Evolutionary conservation across 768 basidiomycete species (phyloP).

Genomic region (Xerocomellus intermedius): DNA sequence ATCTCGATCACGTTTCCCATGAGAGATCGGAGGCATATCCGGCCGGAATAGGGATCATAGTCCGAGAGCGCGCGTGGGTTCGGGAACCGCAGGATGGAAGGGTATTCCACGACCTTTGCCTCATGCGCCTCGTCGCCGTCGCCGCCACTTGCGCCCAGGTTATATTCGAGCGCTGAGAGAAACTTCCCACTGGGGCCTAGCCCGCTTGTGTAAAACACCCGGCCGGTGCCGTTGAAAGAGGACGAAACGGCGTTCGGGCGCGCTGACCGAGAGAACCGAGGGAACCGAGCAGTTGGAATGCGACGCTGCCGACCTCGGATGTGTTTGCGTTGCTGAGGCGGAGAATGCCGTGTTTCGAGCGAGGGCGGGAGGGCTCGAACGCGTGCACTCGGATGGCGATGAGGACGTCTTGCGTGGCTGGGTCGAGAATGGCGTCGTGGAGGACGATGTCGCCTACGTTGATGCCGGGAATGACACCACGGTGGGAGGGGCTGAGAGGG

Average conservation of each 20-base stretch:
- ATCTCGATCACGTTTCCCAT: slow-evolving; percentile 9
- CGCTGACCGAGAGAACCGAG: background rate
- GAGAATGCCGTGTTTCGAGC: slow-evolving; percentile 7
- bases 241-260: background rate
- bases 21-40: slow-evolving; percentile 7
- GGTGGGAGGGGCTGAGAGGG: slow-evolving; percentile 11
- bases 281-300: slow-evolving; percentile 4
- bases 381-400: slow-evolving; percentile 5
- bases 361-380: background rate
- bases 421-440: slow-evolving; percentile 8
- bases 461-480: slow-evolving; percentile 3
- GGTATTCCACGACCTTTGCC: slow-evolving; percentile 4
- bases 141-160: background rate
- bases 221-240: slow-evolving; percentile 16
- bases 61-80: slow-evolving; percentile 4
- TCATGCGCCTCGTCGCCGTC: background rate
- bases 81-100: background rate
- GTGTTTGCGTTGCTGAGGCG: background rate
- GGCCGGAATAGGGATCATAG: slow-evolving; percentile 23
- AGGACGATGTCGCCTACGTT: background rate
- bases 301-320: slow-evolving; percentile 5
- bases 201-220: background rate
- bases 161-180: slow-evolving; percentile 12
- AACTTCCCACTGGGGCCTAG: background rate
- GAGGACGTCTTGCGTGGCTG: slow-evolving; percentile 7